These are phyloP conservation scores for Saturnispora saitoi DNA, from an alignment of 805 yeast genomes.

Conservation along the genomic window DNA sequence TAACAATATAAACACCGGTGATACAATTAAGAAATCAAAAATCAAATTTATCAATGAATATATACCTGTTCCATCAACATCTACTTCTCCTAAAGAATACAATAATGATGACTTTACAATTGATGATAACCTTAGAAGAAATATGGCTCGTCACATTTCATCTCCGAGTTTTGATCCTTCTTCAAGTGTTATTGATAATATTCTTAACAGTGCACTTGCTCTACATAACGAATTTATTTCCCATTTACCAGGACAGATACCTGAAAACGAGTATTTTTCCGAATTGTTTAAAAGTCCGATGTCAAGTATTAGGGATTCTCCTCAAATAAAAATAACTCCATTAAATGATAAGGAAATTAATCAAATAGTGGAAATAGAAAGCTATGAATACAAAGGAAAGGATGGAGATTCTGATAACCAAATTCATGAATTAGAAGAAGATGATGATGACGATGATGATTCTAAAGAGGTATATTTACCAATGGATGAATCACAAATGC, in stretches of 20 bases:
- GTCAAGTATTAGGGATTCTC: not conserved
- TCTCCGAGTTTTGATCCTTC: slow-evolving; percentile 14
- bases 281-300: not conserved
- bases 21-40: not conserved
- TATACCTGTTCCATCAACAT: not conserved
- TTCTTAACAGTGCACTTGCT: not conserved
- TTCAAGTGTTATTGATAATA: slow-evolving; percentile 10
- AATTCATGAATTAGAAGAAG: slow-evolving; percentile 8
- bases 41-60: not conserved
- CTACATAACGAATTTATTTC: not conserved
- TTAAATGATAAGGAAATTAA: not conserved
- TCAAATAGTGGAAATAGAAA: not conserved
- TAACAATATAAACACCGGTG: not conserved
- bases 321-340: not conserved
- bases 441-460: slow-evolving; percentile 6
- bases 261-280: not conserved
- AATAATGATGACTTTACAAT: not conserved
- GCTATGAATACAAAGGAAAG: not conserved
- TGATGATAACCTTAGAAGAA: slow-evolving; percentile 5
- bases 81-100: not conserved
- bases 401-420: not conserved
- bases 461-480: slow-evolving; percentile 17
- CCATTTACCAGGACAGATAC: not conserved
- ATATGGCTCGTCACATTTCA: slow-evolving; percentile 13
- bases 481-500: slow-evolving; percentile 30